Base-by-base conservation (phyloP, 352 stramenopile species). In the Pythium angustatum region DNA sequence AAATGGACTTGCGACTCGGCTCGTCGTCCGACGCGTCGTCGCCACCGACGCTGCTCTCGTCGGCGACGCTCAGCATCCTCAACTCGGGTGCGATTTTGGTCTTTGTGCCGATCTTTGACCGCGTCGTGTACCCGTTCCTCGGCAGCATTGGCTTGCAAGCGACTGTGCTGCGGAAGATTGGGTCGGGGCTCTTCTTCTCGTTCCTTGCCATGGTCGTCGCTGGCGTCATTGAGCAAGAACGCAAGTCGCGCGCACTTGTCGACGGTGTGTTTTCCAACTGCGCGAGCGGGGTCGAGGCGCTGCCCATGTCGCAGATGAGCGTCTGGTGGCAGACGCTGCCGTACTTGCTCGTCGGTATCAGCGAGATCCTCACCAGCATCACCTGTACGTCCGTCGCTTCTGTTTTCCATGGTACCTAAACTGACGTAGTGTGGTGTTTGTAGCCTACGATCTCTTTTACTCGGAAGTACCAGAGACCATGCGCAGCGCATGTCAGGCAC, bases 31-130 rank as follows among this genome's bases (percentile, higher is more conserved):
- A 6, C 76, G 61, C 54, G 17, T 62, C 68, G 12, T 79, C 8
- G 38, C 89, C 8, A 57, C 76, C 61, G 61, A 82, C 84, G 44
- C 61, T 96, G 54, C 73, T 97, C 52, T 94, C 87, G n/a, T 85
- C 88, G 9, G 86, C 90, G 19, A 96, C 94, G 76, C 80, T 97
- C 26, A 93, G 85, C 48, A 84, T 96, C 17, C 77, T 97, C n/a
- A 88, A 98, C 66, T 94, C 87, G 24, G 77, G 89, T 26, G 83
- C 93, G 19, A 97, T 98, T 58, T 68, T 98, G 30, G 60, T 96
- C 31, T 96, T 97, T 50, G 94, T 97, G 33, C 90, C 91, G 14
- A 73, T 98, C n/a, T 96, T 96, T 38, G 91, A 97, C 64, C 67
- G 73, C 10, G 17, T 91, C 11, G 58, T 98, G 28, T 98, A 97